Conservation (phyloP, 2,329 filamentous ascomycete genomes). For the Diplocarpon rosae region DNA sequence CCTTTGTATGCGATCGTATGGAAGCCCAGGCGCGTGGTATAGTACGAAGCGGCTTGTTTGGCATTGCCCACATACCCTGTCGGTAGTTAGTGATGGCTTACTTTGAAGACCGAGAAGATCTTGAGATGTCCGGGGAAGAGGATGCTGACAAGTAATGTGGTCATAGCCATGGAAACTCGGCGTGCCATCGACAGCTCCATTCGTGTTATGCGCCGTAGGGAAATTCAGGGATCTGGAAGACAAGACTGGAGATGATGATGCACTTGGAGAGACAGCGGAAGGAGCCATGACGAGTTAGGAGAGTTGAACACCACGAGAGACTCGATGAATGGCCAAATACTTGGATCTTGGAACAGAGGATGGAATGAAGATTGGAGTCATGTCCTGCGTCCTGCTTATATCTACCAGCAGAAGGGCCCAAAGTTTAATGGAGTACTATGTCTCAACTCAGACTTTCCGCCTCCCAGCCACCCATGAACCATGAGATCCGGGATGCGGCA, state of each 20-base stretch:
- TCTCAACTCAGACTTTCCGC: too few relatives aligned
- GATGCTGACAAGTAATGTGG: slow-evolving; percentile 51
- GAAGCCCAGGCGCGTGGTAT: slow-evolving; percentile 81
- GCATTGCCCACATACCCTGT: slow-evolving; percentile 85
- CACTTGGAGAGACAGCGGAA: slow-evolving; percentile 7
- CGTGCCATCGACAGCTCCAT: slow-evolving; percentile 40
- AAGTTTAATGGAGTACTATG: too few relatives aligned
- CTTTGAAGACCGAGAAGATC: neutral
- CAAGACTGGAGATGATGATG: slow-evolving; percentile 1
- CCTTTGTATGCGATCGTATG: slow-evolving; percentile 71
- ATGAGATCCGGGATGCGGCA: too few relatives aligned
- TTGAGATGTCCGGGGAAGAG: neutral
- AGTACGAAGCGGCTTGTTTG: slow-evolving; percentile 87
- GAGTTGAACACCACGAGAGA: neutral
- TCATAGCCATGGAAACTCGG: slow-evolving; percentile 73
- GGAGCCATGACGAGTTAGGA: slow-evolving; percentile 18
- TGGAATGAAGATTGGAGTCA: too few relatives aligned
- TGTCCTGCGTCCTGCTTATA: too few relatives aligned
- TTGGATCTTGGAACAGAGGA: too few relatives aligned
- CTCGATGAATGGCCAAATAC: too few relatives aligned
- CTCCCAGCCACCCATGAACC: too few relatives aligned
- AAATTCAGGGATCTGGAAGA: slow-evolving; percentile 25
- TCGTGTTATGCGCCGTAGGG: slow-evolving; percentile 35
- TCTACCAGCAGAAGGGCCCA: too few relatives aligned
- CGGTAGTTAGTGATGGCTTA: neutral